These are phyloP conservation scores for Cyberlindnera maritima DNA, from an alignment of 805 yeast genomes.

Conservation along the genomic window DNA sequence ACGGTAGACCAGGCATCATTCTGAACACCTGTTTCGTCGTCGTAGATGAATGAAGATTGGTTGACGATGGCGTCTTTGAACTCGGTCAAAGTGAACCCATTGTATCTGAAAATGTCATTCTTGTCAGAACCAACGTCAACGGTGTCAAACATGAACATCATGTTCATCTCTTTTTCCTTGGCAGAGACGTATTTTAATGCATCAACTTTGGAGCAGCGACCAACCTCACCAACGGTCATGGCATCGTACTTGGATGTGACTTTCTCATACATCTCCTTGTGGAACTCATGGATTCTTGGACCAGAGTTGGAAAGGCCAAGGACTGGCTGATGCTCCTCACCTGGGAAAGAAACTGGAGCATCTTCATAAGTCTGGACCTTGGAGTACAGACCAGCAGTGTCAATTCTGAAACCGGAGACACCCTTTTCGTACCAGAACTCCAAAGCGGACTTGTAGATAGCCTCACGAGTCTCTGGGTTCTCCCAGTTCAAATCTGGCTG, in stretches of 20 bases:
- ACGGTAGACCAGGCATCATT: conserved; percentile 58
- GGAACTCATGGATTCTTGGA: conserved; percentile 57
- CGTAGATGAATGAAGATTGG: conserved; percentile 39
- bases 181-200: conserved; percentile 41
- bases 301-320: conserved; percentile 38
- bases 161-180: conserved; percentile 37
- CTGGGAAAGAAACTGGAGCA: conserved; percentile 46
- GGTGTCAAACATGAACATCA: conserved; percentile 37
- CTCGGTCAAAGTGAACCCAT: conserved; percentile 35
- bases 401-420: conserved; percentile 58
- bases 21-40: conserved; percentile 17
- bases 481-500: conserved; percentile 69
- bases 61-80: conserved; percentile 39
- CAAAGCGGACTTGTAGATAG: conserved; percentile 45
- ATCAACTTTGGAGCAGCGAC: conserved; percentile 40
- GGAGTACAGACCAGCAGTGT: conserved; percentile 51
- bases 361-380: conserved; percentile 45
- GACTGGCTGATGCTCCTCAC: conserved; percentile 39
- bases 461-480: conserved; percentile 32
- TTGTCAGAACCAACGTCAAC: conserved; percentile 38
- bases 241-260: conserved; percentile 45
- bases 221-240: conserved; percentile 59
- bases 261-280: conserved; percentile 45
- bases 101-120: conserved; percentile 34
- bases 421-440: conserved; percentile 55